Conservation (phyloP, 2,329 filamentous ascomycete species). For the Penicillium sp. region DNA sequence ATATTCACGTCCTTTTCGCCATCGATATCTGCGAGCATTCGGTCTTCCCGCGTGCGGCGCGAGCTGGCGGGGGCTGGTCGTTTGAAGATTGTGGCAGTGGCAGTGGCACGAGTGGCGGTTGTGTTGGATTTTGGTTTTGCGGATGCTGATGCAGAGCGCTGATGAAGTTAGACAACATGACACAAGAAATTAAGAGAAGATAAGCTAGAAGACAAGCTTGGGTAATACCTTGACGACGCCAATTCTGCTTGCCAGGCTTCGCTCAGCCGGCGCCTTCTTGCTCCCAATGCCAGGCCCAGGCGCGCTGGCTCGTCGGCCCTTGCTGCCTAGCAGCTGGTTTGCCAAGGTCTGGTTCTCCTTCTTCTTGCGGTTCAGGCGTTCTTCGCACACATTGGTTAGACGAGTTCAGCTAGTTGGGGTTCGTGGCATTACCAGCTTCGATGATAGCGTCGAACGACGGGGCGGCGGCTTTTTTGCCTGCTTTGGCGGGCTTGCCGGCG, state of each 20-base stretch:
- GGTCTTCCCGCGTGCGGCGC: constrained; percentile 32
- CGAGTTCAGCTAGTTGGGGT: background rate
- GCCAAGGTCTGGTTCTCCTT: constrained; percentile 56
- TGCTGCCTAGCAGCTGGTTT: constrained; percentile 56
- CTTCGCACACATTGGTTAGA: constrained; percentile 24
- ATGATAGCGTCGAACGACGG: constrained; percentile 51
- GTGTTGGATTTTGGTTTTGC: constrained; percentile 35
- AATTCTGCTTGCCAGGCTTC: constrained; percentile 55
- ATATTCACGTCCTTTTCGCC: constrained; percentile 25
- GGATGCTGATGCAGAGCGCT: constrained; percentile 41
- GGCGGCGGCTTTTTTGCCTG: constrained; percentile 27
- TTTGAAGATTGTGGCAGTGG: constrained; percentile 20
- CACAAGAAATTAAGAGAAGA: background rate
- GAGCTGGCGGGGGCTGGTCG: constrained; percentile 13
- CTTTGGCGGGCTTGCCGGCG: constrained; percentile 15
- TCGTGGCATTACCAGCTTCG: constrained; percentile 40
- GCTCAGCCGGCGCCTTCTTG: constrained; percentile 39
- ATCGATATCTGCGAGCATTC: constrained; percentile 29
- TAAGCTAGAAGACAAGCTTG: background rate
- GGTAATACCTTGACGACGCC: constrained; percentile 54
- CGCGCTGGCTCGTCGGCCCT: constrained; percentile 44
- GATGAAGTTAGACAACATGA: constrained; percentile 3
- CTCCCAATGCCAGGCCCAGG: constrained; percentile 41
- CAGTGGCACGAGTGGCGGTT: constrained; percentile 27
- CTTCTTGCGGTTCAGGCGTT: constrained; percentile 41